Conservation (phyloP, 768 basidiomycete genomes). For the Tephrocybe sp. region DNA sequence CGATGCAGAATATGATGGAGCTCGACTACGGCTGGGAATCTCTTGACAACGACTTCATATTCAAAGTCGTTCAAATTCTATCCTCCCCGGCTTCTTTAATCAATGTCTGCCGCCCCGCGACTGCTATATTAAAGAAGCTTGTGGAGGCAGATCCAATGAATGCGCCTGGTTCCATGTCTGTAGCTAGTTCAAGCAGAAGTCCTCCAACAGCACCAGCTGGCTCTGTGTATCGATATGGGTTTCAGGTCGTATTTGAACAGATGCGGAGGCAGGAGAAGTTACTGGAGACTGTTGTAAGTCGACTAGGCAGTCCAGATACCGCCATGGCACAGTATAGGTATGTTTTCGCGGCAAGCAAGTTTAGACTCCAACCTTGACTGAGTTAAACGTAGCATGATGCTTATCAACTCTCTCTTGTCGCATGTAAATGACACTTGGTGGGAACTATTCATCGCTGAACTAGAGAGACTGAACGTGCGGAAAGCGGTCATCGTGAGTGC, state of each 20-base stretch:
- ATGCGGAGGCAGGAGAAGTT: constrained; percentile 71
- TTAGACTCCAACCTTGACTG: constrained; percentile 1
- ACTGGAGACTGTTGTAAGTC: constrained; percentile 78
- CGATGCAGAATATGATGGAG: constrained; percentile 88
- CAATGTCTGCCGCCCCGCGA: constrained; percentile 91
- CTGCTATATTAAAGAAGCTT: constrained; percentile 84
- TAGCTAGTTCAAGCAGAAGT: constrained; percentile 58
- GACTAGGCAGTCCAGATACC: constrained; percentile 79
- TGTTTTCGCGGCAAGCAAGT: constrained; percentile 4
- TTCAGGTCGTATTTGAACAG: constrained; percentile 76
- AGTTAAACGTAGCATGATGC: constrained; percentile 67
- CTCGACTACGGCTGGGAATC: constrained; percentile 78
- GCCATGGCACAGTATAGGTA: constrained; percentile 84
- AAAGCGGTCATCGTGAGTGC: constrained; percentile 76
- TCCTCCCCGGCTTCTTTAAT: constrained; percentile 73
- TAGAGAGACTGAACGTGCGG: constrained; percentile 75
- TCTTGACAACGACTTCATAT: constrained; percentile 72
- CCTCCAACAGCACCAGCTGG: constrained; percentile 54
- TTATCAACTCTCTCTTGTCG: constrained; percentile 82
- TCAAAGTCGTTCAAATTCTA: constrained; percentile 73
- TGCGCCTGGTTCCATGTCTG: constrained; percentile 49
- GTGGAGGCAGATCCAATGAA: constrained; percentile 81
- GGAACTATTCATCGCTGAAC: constrained; percentile 73
- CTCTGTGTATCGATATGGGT: constrained; percentile 84
- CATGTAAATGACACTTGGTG: constrained; percentile 77